Evolutionary conservation across 192 early-diverging fungal genomes (phyloP), one percentile per base, ranked within the genome.

Genomic region (Blastocladiella britannica): DNA sequence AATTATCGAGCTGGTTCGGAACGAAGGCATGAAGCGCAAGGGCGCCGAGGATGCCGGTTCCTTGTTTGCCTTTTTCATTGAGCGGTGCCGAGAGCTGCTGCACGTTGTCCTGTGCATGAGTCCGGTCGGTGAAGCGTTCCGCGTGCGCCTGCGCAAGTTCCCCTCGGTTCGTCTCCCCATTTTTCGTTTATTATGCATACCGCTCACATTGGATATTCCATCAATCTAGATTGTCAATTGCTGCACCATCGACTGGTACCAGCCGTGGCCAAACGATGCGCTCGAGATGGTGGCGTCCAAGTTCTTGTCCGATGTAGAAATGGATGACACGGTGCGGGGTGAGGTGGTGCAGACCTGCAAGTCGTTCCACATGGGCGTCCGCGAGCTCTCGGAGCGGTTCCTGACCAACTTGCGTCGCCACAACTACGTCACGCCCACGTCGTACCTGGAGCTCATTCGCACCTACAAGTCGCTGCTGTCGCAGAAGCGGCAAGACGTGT

Each of bases 41-140:
- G 31, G 31, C 31, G 70, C 95, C 25, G 93, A 97, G 62, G 84
- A 90, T 7, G 68, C 72, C 43, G 96, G 97, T 55, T 91, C 97
- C 62, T 73, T 97, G 26, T 91, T 93, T 72, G 85, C 86, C 59
- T 97, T 92, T 91, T 97, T 99, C 71, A 90, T 88, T 26, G 75
- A 83, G 56, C 93, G 94, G 67, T 88, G 97, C 52, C 85, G 83
- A 74, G 80, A 80, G 54, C 97, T 97, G 63, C 66, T 99, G 43
- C 96, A 99, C 63, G 91, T 99, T 28, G 91, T 99, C 9, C 96
- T 99, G 62, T 97, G 94, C 9, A 99, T 99, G 96, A 99, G 97
- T 65, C 96, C 96, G 12, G 94, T 94, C 0, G 83, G 87, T 56
- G 87, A 77, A 23, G 91, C 86, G 23, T 71, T 97, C 23, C 88